Evolutionary conservation across 257 asterid species (phyloP).

Genomic region (Scutellaria galericulata): DNA sequence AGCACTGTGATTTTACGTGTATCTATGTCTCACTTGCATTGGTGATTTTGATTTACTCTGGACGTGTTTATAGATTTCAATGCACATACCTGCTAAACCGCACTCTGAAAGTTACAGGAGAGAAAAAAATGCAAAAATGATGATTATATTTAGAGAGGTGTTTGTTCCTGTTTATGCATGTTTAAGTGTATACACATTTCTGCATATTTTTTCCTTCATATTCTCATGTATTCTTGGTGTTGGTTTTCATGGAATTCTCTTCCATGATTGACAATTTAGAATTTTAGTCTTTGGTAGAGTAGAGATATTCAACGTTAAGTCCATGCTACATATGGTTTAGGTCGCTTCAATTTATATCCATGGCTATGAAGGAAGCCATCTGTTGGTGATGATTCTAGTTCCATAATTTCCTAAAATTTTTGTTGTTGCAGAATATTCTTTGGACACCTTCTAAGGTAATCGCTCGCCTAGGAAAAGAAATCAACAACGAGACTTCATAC

Average conservation of each 20-base stretch:
- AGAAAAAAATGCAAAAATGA: neutral
- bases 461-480: conserved; percentile 87
- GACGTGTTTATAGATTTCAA: neutral
- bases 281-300: neutral
- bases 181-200: neutral
- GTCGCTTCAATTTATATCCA: neutral
- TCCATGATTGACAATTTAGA: conserved; percentile 19
- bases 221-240: neutral
- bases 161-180: neutral
- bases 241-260: conserved; percentile 6
- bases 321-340: neutral
- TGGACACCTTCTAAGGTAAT: conserved; percentile 97
- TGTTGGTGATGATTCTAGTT: conserved; percentile 8
- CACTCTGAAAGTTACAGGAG: neutral
- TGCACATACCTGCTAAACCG: conserved; percentile 4
- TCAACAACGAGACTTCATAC: conserved; percentile 79
- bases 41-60: neutral
- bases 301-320: conserved; percentile 8
- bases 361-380: conserved; percentile 3
- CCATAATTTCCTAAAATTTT: conserved; percentile 22
- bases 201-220: neutral
- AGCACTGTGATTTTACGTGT: neutral
- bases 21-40: conserved; percentile 11
- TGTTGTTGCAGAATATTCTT: conserved; percentile 55
- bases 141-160: conserved; percentile 1